phyloP scores from a whole-genome alignment of 768 basidiomycete genomes.

The Pleurotus eryngii region DNA sequence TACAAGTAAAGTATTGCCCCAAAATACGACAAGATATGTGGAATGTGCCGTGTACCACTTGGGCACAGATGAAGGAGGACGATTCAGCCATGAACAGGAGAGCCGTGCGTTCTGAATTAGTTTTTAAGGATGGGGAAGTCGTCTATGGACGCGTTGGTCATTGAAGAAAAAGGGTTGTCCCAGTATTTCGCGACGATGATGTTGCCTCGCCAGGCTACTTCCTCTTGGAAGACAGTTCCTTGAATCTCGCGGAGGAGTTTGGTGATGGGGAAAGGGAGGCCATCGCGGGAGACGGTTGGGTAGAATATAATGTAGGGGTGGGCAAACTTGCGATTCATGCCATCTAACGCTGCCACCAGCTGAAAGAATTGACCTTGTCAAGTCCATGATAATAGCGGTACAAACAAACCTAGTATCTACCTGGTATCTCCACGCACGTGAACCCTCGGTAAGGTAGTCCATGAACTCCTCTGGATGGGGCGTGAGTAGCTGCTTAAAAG shows the following conservation, averaged over 20 bases:
- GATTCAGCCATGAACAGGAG: constrained; percentile 33
- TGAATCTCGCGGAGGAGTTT: constrained; percentile 74
- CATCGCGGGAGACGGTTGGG: constrained; percentile 70
- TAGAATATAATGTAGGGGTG: constrained; percentile 83
- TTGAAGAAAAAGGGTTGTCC: constrained; percentile 48
- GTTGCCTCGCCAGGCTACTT: constrained; percentile 75
- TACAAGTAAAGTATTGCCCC: no score
- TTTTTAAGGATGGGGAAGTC: constrained; percentile 82
- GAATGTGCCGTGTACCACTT: no score
- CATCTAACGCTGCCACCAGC: constrained; percentile 72
- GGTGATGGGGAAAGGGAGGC: constrained; percentile 80
- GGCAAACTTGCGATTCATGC: constrained; percentile 74
- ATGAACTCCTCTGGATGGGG: constrained; percentile 84
- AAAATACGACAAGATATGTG: no score
- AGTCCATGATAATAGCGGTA: constrained; percentile 53
- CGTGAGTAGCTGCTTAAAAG: constrained; percentile 50
- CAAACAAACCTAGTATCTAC: constrained; percentile 63
- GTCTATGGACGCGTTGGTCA: constrained; percentile 75
- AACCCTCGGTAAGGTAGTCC: constrained; percentile 75
- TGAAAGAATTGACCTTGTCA: constrained; percentile 78
- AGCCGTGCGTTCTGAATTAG: constrained; percentile 65
- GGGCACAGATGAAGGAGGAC: background rate
- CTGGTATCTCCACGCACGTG: constrained; percentile 70
- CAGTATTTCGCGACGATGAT: constrained; percentile 72
- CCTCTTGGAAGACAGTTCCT: constrained; percentile 57